Percentiles rank a stretch among this genome's conserved stretches.
Conservation (phyloP, 2,329 filamentous ascomycete genomes). For the Diplodia seriata region DNA sequence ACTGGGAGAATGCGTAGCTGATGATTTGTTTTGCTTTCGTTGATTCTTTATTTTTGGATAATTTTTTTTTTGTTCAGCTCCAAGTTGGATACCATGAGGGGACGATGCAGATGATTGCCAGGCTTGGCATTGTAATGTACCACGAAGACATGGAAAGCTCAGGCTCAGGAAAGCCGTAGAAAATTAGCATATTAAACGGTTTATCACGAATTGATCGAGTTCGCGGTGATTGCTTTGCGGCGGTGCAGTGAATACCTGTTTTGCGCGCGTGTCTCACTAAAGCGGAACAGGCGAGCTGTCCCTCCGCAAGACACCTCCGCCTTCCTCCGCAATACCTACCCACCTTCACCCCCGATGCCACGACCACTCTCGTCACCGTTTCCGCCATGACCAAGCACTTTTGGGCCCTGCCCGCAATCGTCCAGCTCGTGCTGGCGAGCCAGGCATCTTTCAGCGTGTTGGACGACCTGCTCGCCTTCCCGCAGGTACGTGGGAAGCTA, state of each 20-base stretch:
- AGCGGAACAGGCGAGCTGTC: conserved; percentile 31
- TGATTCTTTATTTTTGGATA: background rate
- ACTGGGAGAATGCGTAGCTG: conserved; percentile 49
- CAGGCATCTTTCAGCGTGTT: conserved; percentile 79
- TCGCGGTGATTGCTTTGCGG: background rate
- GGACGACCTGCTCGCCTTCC: conserved; percentile 85
- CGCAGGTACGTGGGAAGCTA: conserved; percentile 66
- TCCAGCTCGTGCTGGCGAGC: conserved; percentile 58
- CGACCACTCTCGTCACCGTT: background rate
- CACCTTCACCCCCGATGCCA: conserved; percentile 17
- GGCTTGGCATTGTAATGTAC: conserved; percentile 18
- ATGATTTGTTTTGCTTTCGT: background rate
- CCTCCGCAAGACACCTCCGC: conserved; percentile 31
- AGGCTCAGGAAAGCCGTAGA: conserved; percentile 9
- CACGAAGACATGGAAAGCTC: background rate
- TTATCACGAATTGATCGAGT: no score
- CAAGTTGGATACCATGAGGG: conserved; percentile 25
- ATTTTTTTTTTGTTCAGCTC: no score
- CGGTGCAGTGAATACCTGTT: background rate
- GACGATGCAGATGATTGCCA: conserved; percentile 19
- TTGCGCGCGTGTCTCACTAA: background rate
- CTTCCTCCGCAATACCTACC: conserved; percentile 11
- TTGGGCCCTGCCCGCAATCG: conserved; percentile 56
- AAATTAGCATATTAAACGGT: conserved; percentile 1
- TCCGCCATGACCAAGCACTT: conserved; percentile 53